A percentile compares a stretch with the other conserved stretches of the same genome.
Conservation (phyloP, 345 rosid genomes). For the Trapa bicornis region DNA sequence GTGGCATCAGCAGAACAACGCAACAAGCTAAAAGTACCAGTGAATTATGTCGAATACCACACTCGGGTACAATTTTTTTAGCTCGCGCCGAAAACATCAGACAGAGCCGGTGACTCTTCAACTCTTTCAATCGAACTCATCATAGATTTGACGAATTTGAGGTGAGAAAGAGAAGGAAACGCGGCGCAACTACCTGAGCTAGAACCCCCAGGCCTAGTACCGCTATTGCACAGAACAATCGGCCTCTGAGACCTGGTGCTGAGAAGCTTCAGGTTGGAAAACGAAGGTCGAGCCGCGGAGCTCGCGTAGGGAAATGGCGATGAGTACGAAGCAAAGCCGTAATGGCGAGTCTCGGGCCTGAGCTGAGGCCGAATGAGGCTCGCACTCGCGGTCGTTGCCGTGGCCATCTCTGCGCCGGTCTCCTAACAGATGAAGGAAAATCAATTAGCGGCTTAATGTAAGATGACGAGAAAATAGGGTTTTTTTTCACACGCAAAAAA, state of each 20-base stretch:
- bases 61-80: too few species aligned
- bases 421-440: neutral
- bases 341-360: constrained; percentile 3
- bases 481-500: too few species aligned
- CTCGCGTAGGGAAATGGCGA: neutral
- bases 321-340: neutral
- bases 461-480: too few species aligned
- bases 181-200: constrained; percentile 21
- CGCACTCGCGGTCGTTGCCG: constrained; percentile 1
- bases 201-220: constrained; percentile 19
- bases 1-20: neutral
- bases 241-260: constrained; percentile 12
- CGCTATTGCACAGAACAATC: constrained; percentile 19
- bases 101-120: neutral
- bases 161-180: neutral
- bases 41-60: too few species aligned
- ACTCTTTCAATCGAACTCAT: neutral
- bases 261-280: neutral
- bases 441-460: too few species aligned
- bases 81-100: neutral
- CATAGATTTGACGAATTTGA: neutral
- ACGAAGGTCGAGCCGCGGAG: neutral
- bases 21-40: neutral
- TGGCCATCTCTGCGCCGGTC: neutral
- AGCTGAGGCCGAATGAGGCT: neutral